These are phyloP conservation scores for Mycena albidolilacea DNA, from an alignment of 768 basidiomycete genomes.

Conservation along the genomic window DNA sequence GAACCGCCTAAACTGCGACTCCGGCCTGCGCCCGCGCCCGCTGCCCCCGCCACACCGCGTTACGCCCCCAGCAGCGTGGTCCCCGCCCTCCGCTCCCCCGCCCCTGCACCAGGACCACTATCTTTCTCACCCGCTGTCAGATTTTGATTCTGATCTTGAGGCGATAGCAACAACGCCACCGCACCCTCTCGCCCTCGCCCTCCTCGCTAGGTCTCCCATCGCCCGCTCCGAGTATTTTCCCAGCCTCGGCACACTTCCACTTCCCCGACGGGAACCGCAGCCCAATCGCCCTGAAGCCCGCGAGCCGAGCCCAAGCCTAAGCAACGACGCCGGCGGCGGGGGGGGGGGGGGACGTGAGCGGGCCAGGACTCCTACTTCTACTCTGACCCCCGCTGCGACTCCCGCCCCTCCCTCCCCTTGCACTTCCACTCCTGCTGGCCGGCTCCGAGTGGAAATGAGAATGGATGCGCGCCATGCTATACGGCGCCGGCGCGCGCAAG, in stretches of 20 bases:
- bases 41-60: too few species aligned
- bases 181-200: conserved; percentile 1
- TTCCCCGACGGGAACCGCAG: conserved; percentile 20
- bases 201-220: not conserved
- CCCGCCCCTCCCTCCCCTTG: not conserved
- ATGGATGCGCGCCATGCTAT: too few species aligned
- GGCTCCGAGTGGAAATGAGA: too few species aligned
- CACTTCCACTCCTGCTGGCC: conserved; percentile 6
- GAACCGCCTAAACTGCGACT: too few species aligned
- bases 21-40: too few species aligned
- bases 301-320: conserved; percentile 6
- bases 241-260: not conserved
- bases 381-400: conserved; percentile 11
- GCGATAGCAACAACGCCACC: conserved; percentile 11
- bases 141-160: not conserved
- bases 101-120: not conserved
- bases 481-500: too few species aligned
- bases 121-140: not conserved
- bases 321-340: conserved; percentile 19
- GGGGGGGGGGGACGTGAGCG: not conserved
- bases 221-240: not conserved
- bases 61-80: too few species aligned
- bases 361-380: conserved; percentile 28
- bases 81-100: too few species aligned
- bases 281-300: not conserved